Evolutionary conservation across 805 yeast species (phyloP).

Genomic region (Candida boleticola): DNA sequence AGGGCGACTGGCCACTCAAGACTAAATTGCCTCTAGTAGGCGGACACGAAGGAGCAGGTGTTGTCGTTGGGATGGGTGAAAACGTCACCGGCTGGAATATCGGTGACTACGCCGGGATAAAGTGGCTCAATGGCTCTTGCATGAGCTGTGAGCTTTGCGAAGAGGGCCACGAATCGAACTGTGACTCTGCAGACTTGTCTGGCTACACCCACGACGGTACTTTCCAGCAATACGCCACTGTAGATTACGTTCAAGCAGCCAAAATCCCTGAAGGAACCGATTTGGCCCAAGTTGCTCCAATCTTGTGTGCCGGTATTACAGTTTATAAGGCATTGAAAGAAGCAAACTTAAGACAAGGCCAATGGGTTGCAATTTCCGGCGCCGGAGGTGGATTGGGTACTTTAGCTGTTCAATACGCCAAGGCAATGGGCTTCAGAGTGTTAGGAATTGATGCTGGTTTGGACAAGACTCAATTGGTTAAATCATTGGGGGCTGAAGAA

Average conservation of each 20-base stretch:
- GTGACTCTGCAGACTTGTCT: constrained; percentile 60
- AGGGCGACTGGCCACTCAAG: constrained; percentile 87
- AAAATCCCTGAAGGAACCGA: constrained; percentile 71
- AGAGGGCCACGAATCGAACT: constrained; percentile 65
- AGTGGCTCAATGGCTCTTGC: constrained; percentile 82
- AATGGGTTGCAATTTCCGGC: constrained; percentile 76
- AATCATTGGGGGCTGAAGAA: constrained; percentile 61
- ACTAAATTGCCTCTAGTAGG: constrained; percentile 77
- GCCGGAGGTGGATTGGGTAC: constrained; percentile 82
- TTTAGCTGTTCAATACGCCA: constrained; percentile 70
- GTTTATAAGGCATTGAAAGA: constrained; percentile 88
- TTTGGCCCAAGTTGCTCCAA: constrained; percentile 74
- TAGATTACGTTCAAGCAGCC: constrained; percentile 86
- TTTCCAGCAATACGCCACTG: constrained; percentile 88
- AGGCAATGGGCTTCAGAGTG: constrained; percentile 74
- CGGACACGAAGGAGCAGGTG: constrained; percentile 90
- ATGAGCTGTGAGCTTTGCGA: constrained; percentile 74
- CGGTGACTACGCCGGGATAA: constrained; percentile 81
- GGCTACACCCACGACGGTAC: constrained; percentile 92
- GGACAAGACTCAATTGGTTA: constrained; percentile 53
- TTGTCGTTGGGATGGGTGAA: constrained; percentile 73
- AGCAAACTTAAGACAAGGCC: constrained; percentile 64
- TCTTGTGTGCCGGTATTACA: constrained; percentile 88
- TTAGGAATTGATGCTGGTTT: constrained; percentile 71
- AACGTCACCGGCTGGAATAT: constrained; percentile 68